A percentile compares a stretch with the other conserved stretches of the same genome.
Conservation (phyloP, 768 basidiomycete genomes). For the Collybiopsis confluens region DNA sequence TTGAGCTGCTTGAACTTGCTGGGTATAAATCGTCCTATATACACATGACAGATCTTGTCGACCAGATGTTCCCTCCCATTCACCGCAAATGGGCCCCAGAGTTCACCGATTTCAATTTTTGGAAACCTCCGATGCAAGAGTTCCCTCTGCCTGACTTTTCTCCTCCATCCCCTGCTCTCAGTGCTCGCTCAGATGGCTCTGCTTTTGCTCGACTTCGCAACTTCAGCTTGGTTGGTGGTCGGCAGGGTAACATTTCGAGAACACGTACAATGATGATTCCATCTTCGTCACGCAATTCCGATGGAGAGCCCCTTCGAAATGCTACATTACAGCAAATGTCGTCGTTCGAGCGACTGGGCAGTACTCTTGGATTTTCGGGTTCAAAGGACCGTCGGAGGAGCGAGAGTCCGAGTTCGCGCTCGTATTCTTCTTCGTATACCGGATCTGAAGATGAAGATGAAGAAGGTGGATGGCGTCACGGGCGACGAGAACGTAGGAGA, state of each 20-base stretch:
- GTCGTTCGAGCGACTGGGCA: slow-evolving; percentile 69
- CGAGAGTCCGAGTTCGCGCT: slow-evolving; percentile 50
- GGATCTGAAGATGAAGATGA: slow-evolving; percentile 53
- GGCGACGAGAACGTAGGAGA: slow-evolving; percentile 42
- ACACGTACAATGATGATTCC: slow-evolving; percentile 16
- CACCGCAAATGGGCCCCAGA: slow-evolving; percentile 84
- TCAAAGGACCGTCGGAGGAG: slow-evolving; percentile 24
- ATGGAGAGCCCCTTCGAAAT: slow-evolving; percentile 21
- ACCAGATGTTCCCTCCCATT: slow-evolving; percentile 98
- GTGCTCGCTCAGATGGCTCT: slow-evolving; percentile 86
- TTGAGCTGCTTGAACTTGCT: slow-evolving; percentile 92
- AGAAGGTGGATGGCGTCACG: slow-evolving; percentile 36
- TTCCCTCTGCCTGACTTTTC: slow-evolving; percentile 74
- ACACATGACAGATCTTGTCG: slow-evolving; percentile 98
- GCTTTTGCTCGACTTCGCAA: slow-evolving; percentile 72
- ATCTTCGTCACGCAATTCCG: slow-evolving; percentile 27
- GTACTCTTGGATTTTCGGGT: slow-evolving; percentile 45
- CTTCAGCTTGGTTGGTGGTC: slow-evolving; percentile 65
- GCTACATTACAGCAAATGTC: slow-evolving; percentile 65
- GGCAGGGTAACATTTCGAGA: slow-evolving; percentile 27
- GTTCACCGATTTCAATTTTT: slow-evolving; percentile 96
- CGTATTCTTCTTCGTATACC: slow-evolving; percentile 35
- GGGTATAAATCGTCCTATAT: slow-evolving; percentile 99
- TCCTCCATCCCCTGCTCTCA: slow-evolving; percentile 90
- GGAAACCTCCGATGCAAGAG: slow-evolving; percentile 79